Percentiles rank a stretch among this genome's conserved stretches.
Conservation (phyloP, 2,329 filamentous ascomycete genomes). For the Reticulascus tulasneorum region DNA sequence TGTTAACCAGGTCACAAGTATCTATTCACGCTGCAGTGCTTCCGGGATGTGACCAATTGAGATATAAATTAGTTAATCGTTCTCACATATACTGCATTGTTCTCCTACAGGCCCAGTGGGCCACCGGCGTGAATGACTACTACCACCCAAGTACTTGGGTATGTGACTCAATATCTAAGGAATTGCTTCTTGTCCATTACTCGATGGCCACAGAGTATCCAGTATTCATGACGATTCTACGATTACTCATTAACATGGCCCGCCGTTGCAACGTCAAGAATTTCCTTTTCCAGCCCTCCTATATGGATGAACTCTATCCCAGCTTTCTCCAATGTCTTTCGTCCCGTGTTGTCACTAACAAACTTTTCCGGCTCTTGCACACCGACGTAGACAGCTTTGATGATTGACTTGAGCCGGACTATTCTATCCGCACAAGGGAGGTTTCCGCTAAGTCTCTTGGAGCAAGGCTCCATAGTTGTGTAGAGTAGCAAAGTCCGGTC, state of each 20-base stretch:
- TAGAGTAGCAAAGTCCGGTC: conserved; percentile 62
- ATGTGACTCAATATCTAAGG: too few relatives aligned
- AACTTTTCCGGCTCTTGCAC: conserved; percentile 89
- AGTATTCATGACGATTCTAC: background rate
- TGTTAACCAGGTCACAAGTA: too few relatives aligned
- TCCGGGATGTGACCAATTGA: too few relatives aligned
- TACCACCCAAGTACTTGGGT: too few relatives aligned
- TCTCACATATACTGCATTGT: too few relatives aligned
- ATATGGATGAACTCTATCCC: conserved; percentile 74
- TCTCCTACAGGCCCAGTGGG: too few relatives aligned
- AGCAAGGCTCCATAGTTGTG: conserved; percentile 90
- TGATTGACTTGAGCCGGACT: conserved; percentile 54
- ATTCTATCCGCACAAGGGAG: conserved; percentile 77
- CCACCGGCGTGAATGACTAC: too few relatives aligned
- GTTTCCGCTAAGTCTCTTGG: conserved; percentile 69
- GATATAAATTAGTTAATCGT: too few relatives aligned
- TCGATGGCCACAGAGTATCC: too few relatives aligned
- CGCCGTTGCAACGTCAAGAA: conserved; percentile 75
- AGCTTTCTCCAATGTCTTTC: conserved; percentile 62
- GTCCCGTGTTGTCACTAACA: conserved; percentile 76
- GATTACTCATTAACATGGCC: conserved; percentile 53
- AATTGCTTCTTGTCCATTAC: too few relatives aligned
- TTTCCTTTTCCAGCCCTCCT: conserved; percentile 72
- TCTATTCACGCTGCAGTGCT: too few relatives aligned
- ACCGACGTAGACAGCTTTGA: conserved; percentile 79